Evolutionary conservation across 371 early-diverging fungal species (phyloP).

Genomic region (Smittium culicis): DNA sequence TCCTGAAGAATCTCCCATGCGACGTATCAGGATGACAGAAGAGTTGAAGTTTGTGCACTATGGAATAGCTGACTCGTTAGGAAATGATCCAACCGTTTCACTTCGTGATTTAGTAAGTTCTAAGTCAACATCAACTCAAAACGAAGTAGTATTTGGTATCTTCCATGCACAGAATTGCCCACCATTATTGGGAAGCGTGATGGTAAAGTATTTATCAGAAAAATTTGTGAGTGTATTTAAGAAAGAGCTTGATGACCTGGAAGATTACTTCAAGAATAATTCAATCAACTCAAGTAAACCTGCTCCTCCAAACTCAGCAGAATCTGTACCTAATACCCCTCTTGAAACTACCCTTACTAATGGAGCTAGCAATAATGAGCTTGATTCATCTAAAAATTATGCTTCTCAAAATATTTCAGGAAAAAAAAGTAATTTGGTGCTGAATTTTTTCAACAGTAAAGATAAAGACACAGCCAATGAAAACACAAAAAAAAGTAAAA

Average conservation of each 20-base stretch:
- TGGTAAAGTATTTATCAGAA: conserved; percentile 52
- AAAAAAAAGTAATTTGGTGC: not conserved
- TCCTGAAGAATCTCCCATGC: conserved; percentile 66
- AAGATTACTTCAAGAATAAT: not conserved
- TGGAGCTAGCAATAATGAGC: conserved; percentile 12
- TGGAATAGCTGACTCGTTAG: conserved; percentile 70
- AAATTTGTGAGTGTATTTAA: conserved; percentile 48
- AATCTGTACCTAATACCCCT: conserved; percentile 21
- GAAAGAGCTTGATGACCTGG: conserved; percentile 49
- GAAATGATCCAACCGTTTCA: conserved; percentile 16
- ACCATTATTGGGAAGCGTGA: conserved; percentile 30
- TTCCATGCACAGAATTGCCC: conserved; percentile 62
- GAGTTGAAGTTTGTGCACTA: conserved; percentile 69
- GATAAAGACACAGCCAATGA: not conserved
- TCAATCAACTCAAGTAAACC: conserved; percentile 8
- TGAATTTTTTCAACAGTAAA: not conserved
- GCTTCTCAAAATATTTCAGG: not conserved
- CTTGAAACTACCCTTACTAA: conserved; percentile 12
- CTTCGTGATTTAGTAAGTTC: conserved; percentile 70
- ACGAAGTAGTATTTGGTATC: conserved; percentile 75
- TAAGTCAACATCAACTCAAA: conserved; percentile 60
- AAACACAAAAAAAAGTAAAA: not conserved
- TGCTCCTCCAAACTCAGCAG: conserved; percentile 6
- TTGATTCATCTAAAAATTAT: not conserved
- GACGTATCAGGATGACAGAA: conserved; percentile 73